Percentiles rank a stretch among this genome's conserved stretches.
Conservation (phyloP, 139 green algal species). For the Auxenochlorella protothecoides region DNA sequence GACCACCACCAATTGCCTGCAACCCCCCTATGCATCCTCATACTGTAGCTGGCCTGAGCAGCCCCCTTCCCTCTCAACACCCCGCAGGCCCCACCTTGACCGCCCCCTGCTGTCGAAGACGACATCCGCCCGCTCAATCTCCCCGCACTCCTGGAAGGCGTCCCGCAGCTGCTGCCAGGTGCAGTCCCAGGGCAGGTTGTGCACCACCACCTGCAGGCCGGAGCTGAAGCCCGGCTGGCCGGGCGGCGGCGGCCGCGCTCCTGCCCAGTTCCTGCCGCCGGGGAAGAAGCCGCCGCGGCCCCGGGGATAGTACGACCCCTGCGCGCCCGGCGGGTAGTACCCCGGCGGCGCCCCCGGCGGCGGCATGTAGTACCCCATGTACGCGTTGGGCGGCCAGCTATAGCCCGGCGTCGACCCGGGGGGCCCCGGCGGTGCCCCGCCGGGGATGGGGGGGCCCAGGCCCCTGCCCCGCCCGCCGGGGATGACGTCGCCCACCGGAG, state of each 20-base stretch:
- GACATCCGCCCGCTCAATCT: slow-evolving; percentile 72
- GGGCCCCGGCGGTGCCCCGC: too few species aligned
- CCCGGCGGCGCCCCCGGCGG: slow-evolving; percentile 5
- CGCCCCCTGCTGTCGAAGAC: slow-evolving; percentile 64
- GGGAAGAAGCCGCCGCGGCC: slow-evolving; percentile 25
- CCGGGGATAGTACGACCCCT: slow-evolving; percentile 4
- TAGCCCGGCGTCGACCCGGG: too few species aligned
- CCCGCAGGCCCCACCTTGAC: slow-evolving; percentile 33
- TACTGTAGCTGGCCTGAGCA: too few species aligned
- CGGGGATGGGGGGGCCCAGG: too few species aligned
- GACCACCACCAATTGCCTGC: too few species aligned
- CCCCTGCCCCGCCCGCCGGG: too few species aligned
- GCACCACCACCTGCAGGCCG: slow-evolving; percentile 75
- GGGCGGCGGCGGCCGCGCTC: slow-evolving; percentile 35
- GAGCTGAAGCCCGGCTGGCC: slow-evolving; percentile 49
- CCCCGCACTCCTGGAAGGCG: slow-evolving; percentile 39
- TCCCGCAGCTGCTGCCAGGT: slow-evolving; percentile 83
- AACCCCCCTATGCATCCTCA: too few species aligned
- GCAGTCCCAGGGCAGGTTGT: slow-evolving; percentile 84
- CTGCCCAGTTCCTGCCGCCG: slow-evolving; percentile 28
- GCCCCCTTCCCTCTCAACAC: too few species aligned
- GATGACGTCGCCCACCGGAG: too few species aligned
- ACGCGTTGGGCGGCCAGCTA: too few species aligned
- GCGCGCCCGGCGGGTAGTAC: slow-evolving; percentile 2
- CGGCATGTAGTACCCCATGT: slow-evolving; percentile 1